Conservation (phyloP, 495 filamentous ascomycete species). For the Penicillium riverlandense region DNA sequence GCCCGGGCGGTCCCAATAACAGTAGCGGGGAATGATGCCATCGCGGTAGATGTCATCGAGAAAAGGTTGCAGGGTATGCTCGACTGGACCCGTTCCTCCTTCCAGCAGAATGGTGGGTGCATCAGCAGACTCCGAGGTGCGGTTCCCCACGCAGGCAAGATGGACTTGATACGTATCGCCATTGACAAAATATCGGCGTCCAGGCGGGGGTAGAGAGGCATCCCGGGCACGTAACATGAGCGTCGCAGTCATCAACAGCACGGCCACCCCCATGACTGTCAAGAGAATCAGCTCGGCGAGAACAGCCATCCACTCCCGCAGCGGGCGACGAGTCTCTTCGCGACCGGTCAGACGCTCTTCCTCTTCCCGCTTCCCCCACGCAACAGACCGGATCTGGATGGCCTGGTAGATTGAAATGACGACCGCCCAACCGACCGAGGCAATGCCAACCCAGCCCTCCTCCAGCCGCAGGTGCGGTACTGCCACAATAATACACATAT, state of each 20-base stretch:
- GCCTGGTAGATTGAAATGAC: conserved; percentile 58
- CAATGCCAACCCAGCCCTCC: conserved; percentile 87
- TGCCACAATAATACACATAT: conserved; percentile 70
- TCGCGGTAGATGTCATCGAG: conserved; percentile 55
- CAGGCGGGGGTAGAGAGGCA: conserved; percentile 59
- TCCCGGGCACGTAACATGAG: conserved; percentile 73
- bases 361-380: conserved; percentile 86
- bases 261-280: conserved; percentile 54
- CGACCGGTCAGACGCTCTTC: conserved; percentile 89
- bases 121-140: conserved; percentile 34
- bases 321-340: conserved; percentile 73
- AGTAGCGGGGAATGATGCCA: conserved; percentile 77
- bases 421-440: conserved; percentile 69
- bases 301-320: conserved; percentile 81
- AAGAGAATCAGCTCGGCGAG: conserved; percentile 64
- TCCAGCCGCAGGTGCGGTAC: conserved; percentile 67
- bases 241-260: conserved; percentile 68
- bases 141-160: conserved; percentile 70
- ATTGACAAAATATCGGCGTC: conserved; percentile 71
- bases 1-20: conserved; percentile 92
- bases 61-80: conserved; percentile 64
- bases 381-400: conserved; percentile 61
- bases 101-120: conserved; percentile 72
- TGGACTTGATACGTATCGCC: conserved; percentile 78
- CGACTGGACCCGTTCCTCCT: conserved; percentile 70